Conservation (phyloP, 768 basidiomycete genomes). For the Lactarius psammicola region DNA sequence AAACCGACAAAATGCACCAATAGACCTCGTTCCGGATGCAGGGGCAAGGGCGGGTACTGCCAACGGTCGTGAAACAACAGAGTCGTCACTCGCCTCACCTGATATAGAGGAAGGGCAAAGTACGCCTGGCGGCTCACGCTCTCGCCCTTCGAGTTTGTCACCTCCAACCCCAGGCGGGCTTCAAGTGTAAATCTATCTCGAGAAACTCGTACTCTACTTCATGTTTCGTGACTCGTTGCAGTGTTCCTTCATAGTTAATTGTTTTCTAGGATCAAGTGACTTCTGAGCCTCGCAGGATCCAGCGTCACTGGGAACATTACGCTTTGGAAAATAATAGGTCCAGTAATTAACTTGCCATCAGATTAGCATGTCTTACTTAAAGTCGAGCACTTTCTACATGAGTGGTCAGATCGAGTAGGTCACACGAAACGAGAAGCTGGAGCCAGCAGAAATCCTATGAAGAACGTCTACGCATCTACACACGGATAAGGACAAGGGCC, state of each 20-base stretch:
- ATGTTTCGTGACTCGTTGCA: not conserved
- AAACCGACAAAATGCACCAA: constrained; percentile 58
- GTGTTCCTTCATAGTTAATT: constrained; percentile 2
- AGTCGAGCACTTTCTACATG: constrained; percentile 1
- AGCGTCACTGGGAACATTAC: not conserved
- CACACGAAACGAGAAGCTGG: not conserved
- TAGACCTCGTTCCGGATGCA: constrained; percentile 69
- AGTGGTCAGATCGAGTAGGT: not conserved
- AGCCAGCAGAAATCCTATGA: not conserved
- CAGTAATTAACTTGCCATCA: constrained; percentile 2
- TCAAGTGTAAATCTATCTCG: constrained; percentile 2
- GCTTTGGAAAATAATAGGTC: constrained; percentile 1
- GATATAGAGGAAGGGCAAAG: constrained; percentile 30
- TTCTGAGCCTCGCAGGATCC: constrained; percentile 1
- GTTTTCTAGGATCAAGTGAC: constrained; percentile 5
- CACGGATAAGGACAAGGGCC: not conserved
- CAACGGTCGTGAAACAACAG: constrained; percentile 61
- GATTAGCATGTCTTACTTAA: constrained; percentile 7
- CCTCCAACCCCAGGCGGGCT: not conserved
- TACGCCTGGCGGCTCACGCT: constrained; percentile 1
- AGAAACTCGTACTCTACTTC: not conserved
- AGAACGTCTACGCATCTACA: constrained; percentile 28
- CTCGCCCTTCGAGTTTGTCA: not conserved
- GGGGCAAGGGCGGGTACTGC: constrained; percentile 65
- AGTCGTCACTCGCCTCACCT: constrained; percentile 45